These are phyloP conservation scores for Mucor circinelloides DNA, from an alignment of 371 early-diverging fungal genomes.

Conservation along the genomic window DNA sequence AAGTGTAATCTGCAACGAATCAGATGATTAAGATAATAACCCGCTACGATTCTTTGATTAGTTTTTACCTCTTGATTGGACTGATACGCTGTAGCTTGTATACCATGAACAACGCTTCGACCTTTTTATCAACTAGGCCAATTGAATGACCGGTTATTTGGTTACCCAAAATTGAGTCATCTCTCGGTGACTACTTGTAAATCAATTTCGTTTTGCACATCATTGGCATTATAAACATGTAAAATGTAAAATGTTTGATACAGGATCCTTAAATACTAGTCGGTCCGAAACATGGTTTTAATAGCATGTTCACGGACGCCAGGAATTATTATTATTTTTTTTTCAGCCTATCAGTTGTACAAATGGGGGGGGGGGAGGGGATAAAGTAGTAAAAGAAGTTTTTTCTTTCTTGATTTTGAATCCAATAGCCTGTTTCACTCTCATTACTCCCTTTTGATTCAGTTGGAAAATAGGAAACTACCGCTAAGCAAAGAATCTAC, in stretches of 20 bases:
- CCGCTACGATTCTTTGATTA: conserved; percentile 10
- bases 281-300: not conserved
- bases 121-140: not conserved
- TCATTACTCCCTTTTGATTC: not conserved
- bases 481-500: not conserved
- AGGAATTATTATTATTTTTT: not conserved
- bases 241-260: not conserved
- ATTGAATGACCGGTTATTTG: conserved; percentile 1
- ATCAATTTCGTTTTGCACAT: not conserved
- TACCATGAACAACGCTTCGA: not conserved
- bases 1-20: conserved; percentile 9
- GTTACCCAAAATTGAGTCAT: conserved; percentile 22
- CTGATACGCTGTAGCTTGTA: not conserved
- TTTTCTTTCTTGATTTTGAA: not conserved
- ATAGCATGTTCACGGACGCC: not conserved
- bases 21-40: conserved; percentile 1
- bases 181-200: conserved; percentile 14
- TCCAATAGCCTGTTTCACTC: not conserved
- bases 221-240: not conserved
- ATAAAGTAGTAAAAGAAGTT: not conserved
- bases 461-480: not conserved
- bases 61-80: not conserved
- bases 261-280: too few species aligned
- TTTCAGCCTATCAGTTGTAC: not conserved
- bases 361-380: not conserved